phyloP scores from a whole-genome alignment of 1,284 basidiomycete species.

The Marasmius oreades region DNA sequence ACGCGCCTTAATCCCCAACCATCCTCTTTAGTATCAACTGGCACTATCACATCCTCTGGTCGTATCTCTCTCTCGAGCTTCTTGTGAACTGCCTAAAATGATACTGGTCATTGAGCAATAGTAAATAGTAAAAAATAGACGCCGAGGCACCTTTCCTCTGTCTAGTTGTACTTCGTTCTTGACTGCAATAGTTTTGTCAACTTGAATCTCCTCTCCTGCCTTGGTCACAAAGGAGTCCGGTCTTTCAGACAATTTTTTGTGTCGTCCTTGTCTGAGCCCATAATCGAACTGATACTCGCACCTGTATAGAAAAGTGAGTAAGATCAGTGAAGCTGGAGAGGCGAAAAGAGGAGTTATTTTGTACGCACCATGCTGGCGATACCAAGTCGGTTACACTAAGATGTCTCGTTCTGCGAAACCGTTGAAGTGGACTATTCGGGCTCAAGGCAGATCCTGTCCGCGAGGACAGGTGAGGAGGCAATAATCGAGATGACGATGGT shows the following conservation, averaged over 20 bases:
- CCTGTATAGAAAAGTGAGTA: conserved; percentile 49
- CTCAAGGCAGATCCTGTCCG: not conserved
- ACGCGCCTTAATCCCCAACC: conserved; percentile 66
- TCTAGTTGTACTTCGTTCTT: conserved; percentile 57
- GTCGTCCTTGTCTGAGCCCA: conserved; percentile 57
- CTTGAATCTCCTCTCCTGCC: conserved; percentile 64
- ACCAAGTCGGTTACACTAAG: conserved; percentile 52
- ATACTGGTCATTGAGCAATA: conserved; percentile 7
- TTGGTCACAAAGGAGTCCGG: conserved; percentile 60
- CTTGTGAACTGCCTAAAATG: conserved; percentile 70
- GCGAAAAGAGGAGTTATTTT: not conserved
- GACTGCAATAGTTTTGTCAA: conserved; percentile 52
- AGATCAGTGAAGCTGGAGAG: not conserved
- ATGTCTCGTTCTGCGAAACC: conserved; percentile 35
- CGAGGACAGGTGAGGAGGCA: not conserved
- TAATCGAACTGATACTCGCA: conserved; percentile 81
- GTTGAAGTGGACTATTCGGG: conserved; percentile 28
- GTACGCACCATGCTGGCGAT: conserved; percentile 48
- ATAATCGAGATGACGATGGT: not conserved
- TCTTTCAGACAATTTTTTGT: conserved; percentile 48
- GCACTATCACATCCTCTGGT: conserved; percentile 53
- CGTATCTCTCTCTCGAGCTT: conserved; percentile 74
- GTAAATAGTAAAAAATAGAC: conserved; percentile 5
- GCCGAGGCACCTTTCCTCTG: conserved; percentile 51
- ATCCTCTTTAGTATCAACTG: conserved; percentile 55